Evolutionary conservation across 2,329 filamentous ascomycete species (phyloP).

Genomic region (Penicillium sp.): DNA sequence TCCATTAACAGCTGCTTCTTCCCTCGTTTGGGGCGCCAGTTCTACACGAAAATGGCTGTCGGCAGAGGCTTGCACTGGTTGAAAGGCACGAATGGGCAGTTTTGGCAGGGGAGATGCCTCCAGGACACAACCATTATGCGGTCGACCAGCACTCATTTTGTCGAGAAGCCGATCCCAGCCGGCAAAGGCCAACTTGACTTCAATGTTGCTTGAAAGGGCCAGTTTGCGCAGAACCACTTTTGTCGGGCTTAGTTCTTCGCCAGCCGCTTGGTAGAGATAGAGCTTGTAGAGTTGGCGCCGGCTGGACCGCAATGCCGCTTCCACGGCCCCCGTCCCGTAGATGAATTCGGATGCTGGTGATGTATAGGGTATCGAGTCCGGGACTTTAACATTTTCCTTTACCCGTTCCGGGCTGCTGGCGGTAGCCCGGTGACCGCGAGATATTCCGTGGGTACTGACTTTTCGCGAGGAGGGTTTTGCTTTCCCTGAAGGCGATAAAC

Average conservation of each 20-base stretch:
- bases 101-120: slow-evolving; percentile 82
- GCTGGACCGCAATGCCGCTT: slow-evolving; percentile 69
- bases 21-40: slow-evolving; percentile 66
- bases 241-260: slow-evolving; percentile 49
- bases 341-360: slow-evolving; percentile 89
- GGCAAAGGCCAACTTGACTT: slow-evolving; percentile 59
- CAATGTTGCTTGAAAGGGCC: slow-evolving; percentile 47
- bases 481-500: not conserved
- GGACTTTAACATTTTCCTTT: slow-evolving; percentile 37
- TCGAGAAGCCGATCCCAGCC: slow-evolving; percentile 69
- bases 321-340: slow-evolving; percentile 78
- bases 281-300: slow-evolving; percentile 78
- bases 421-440: slow-evolving; percentile 21
- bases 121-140: slow-evolving; percentile 86
- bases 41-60: slow-evolving; percentile 57
- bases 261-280: slow-evolving; percentile 67
- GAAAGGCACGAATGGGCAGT: slow-evolving; percentile 62
- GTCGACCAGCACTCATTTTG: slow-evolving; percentile 76
- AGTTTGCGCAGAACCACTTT: slow-evolving; percentile 38
- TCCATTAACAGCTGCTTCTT: slow-evolving; percentile 74
- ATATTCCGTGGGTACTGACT: slow-evolving; percentile 1
- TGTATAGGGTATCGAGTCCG: slow-evolving; percentile 62
- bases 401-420: slow-evolving; percentile 32
- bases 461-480: not conserved
- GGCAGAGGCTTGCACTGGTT: slow-evolving; percentile 47